A percentile compares a stretch with the other conserved stretches of the same genome.
Conservation (phyloP, 169 alveolate species). For the Eimeria sp. region DNA sequence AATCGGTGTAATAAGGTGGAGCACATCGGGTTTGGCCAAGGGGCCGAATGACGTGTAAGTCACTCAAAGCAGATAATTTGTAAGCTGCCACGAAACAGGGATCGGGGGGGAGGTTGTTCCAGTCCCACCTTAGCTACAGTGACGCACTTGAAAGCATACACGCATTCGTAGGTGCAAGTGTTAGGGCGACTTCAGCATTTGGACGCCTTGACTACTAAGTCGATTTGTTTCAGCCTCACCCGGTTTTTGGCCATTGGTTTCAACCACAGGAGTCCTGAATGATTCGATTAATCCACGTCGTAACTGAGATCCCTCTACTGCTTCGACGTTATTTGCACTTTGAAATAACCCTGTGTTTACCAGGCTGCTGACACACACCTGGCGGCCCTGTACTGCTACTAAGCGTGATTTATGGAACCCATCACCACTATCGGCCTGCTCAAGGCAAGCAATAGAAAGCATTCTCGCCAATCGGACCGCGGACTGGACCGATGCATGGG, state of each 20-base stretch:
- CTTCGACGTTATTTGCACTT: not conserved
- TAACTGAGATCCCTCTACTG: too few species aligned
- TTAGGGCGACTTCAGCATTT: too few species aligned
- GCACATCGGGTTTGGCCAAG: not conserved
- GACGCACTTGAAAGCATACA: not conserved
- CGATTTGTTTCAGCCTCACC: not conserved
- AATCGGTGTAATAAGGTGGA: too few species aligned
- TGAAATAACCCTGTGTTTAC: not conserved
- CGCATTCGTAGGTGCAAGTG: not conserved
- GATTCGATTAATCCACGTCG: not conserved
- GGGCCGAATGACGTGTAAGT: not conserved
- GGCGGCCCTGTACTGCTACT: too few species aligned
- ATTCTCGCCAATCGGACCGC: too few species aligned
- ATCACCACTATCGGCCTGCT: too few species aligned
- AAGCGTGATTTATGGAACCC: too few species aligned
- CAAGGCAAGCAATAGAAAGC: too few species aligned
- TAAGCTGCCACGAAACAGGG: not conserved
- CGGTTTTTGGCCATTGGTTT: not conserved
- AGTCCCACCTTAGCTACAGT: too few species aligned
- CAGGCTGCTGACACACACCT: not conserved
- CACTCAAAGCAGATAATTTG: not conserved
- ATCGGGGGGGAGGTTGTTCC: not conserved
- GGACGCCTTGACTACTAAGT: not conserved
- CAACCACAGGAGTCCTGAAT: not conserved
- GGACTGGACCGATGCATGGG: too few species aligned